Percentiles rank a stretch among this genome's conserved stretches.
phyloP scores from a whole-genome alignment of 495 filamentous ascomycete genomes.

The Rhypophila decipiens region DNA sequence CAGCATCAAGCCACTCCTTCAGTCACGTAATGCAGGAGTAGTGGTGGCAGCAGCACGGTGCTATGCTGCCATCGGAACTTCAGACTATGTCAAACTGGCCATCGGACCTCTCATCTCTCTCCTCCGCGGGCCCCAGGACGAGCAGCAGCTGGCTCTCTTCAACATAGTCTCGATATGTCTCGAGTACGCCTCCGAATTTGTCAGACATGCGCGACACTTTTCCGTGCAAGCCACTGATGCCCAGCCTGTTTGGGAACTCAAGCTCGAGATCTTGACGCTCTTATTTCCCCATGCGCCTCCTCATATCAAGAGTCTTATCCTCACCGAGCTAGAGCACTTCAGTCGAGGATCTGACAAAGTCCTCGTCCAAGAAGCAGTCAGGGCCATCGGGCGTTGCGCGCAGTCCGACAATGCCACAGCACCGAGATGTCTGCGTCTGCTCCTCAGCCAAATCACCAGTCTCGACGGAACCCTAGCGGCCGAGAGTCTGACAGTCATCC shows the following conservation, averaged over 20 bases:
- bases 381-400: conserved; percentile 88
- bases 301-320: conserved; percentile 74
- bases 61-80: conserved; percentile 74
- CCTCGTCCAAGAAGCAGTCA: conserved; percentile 78
- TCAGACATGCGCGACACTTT: conserved; percentile 80
- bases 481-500: conserved; percentile 85
- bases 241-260: conserved; percentile 79
- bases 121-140: conserved; percentile 75
- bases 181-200: conserved; percentile 64
- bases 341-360: conserved; percentile 67
- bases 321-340: conserved; percentile 91
- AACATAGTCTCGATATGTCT: conserved; percentile 90
- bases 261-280: conserved; percentile 82
- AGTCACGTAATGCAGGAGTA: conserved; percentile 88
- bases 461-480: conserved; percentile 80
- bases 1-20: conserved; percentile 73
- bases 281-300: conserved; percentile 76
- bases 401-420: conserved; percentile 66
- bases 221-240: conserved; percentile 75
- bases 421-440: conserved; percentile 67
- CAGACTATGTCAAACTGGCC: conserved; percentile 60
- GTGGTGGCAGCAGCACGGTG: conserved; percentile 80
- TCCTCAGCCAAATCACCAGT: conserved; percentile 78
- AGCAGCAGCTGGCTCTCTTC: conserved; percentile 80
- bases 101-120: conserved; percentile 82